Evolutionary conservation across 768 basidiomycete species (phyloP).

Genomic region (Phanerochaete sordida): DNA sequence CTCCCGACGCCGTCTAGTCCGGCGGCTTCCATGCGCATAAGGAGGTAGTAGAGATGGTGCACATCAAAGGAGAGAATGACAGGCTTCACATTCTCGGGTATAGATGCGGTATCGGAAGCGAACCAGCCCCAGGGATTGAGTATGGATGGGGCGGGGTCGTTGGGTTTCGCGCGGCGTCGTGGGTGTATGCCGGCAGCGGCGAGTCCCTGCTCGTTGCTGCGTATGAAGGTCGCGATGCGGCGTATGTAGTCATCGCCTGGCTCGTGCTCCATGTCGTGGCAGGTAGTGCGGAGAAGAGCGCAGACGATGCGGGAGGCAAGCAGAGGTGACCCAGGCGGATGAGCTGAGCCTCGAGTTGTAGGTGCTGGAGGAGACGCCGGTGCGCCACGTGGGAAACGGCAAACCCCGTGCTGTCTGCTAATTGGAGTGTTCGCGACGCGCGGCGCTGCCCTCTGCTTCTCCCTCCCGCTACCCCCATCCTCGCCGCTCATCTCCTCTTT

Average conservation of each 20-base stretch:
- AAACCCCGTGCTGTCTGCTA: constrained; percentile 4
- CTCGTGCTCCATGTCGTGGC: constrained; percentile 44
- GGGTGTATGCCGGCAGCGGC: constrained; percentile 59
- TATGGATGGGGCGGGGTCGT: constrained; percentile 29
- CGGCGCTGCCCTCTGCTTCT: constrained; percentile 4
- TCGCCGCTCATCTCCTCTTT: not conserved
- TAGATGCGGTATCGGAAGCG: constrained; percentile 28
- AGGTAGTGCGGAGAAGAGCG: constrained; percentile 18
- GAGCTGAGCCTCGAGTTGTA: not conserved
- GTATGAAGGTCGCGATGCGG: constrained; percentile 66
- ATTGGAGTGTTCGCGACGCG: constrained; percentile 14
- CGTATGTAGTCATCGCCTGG: constrained; percentile 75
- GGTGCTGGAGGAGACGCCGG: not conserved
- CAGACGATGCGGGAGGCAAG: constrained; percentile 7
- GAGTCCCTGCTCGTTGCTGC: constrained; percentile 66
- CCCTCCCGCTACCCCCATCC: not conserved
- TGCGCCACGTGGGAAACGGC: constrained; percentile 2
- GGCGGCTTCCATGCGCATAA: constrained; percentile 81
- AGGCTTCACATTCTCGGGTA: constrained; percentile 44
- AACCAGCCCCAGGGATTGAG: constrained; percentile 68
- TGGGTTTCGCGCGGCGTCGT: constrained; percentile 39
- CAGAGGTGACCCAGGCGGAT: constrained; percentile 4
- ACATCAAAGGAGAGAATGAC: constrained; percentile 68
- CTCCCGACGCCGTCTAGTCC: constrained; percentile 68
- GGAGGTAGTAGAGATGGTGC: constrained; percentile 83